Percentiles rank a stretch among this genome's conserved stretches.
Evolutionary conservation across 2,329 filamentous ascomycete genomes (phyloP).

Genomic region (Colletotrichum theobromicola): DNA sequence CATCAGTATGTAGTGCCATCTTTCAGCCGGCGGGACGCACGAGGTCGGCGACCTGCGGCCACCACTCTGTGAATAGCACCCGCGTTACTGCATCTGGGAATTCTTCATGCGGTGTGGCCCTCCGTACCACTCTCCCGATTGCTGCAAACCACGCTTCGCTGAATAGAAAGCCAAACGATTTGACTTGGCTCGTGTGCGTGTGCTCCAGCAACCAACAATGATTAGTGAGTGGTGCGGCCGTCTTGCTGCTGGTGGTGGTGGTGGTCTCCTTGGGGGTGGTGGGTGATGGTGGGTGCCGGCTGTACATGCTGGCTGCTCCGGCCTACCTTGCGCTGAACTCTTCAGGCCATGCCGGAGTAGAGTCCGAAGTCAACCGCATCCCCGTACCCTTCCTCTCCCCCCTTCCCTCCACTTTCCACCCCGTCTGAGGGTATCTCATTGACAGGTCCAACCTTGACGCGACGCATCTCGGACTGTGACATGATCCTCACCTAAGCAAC

Average conservation of each 20-base stretch:
- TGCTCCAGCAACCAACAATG: neutral
- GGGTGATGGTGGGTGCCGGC: neutral
- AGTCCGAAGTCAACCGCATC: slow-evolving; percentile 28
- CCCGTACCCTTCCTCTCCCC: slow-evolving; percentile 20
- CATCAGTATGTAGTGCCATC: neutral
- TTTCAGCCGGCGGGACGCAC: neutral
- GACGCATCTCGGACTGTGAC: slow-evolving; percentile 11
- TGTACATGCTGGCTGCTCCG: neutral
- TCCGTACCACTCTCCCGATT: neutral
- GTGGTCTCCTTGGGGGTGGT: neutral
- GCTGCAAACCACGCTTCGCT: neutral
- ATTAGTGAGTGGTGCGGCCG: neutral
- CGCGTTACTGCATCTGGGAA: neutral
- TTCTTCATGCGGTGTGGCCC: neutral
- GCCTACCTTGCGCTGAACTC: neutral
- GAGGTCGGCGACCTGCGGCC: neutral
- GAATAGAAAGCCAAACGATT: neutral
- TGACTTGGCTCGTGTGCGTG: neutral
- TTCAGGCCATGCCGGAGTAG: slow-evolving; percentile 24
- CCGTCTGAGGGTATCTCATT: slow-evolving; percentile 13
- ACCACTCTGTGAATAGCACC: neutral
- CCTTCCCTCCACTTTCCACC: slow-evolving; percentile 22
- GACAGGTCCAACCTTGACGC: slow-evolving; percentile 17
- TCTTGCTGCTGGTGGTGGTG: neutral
- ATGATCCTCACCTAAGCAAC: slow-evolving; percentile 21